These are phyloP conservation scores for Fusarium sp. DNA, from an alignment of 2,329 filamentous ascomycete genomes.

Conservation along the genomic window DNA sequence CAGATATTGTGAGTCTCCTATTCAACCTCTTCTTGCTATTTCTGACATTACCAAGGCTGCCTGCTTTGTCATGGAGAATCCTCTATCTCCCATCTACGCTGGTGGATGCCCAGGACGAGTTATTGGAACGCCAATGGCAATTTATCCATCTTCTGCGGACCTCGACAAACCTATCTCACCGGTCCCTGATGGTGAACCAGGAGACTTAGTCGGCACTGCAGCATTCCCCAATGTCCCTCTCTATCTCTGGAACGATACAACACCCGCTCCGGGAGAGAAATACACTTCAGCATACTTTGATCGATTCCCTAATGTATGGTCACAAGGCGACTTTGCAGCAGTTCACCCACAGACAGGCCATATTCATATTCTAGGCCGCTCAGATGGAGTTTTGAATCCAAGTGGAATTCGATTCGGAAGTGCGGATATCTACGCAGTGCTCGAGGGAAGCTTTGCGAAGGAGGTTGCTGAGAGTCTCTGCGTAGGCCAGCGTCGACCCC, in stretches of 20 bases:
- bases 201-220: conserved; percentile 75
- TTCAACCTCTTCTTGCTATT: background rate
- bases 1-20: conserved; percentile 69
- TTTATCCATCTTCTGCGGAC: conserved; percentile 64
- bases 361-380: conserved; percentile 72
- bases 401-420: conserved; percentile 81
- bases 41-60: conserved; percentile 52
- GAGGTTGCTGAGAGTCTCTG: conserved; percentile 77
- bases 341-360: conserved; percentile 73
- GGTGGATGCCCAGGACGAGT: conserved; percentile 61
- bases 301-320: conserved; percentile 75
- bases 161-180: conserved; percentile 54
- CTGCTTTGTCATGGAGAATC: conserved; percentile 71
- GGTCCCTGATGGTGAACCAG: conserved; percentile 67
- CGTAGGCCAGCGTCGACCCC: conserved; percentile 75
- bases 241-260: conserved; percentile 67
- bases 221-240: conserved; percentile 81
- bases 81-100: conserved; percentile 70
- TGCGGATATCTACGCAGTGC: conserved; percentile 79
- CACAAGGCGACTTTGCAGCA: conserved; percentile 81
- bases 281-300: conserved; percentile 70
- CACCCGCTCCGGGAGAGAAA: conserved; percentile 58
- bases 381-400: conserved; percentile 83
- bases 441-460: conserved; percentile 71
- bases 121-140: conserved; percentile 59